phyloP scores from a whole-genome alignment of 2,329 filamentous ascomycete genomes.

The Cladosporium velox region DNA sequence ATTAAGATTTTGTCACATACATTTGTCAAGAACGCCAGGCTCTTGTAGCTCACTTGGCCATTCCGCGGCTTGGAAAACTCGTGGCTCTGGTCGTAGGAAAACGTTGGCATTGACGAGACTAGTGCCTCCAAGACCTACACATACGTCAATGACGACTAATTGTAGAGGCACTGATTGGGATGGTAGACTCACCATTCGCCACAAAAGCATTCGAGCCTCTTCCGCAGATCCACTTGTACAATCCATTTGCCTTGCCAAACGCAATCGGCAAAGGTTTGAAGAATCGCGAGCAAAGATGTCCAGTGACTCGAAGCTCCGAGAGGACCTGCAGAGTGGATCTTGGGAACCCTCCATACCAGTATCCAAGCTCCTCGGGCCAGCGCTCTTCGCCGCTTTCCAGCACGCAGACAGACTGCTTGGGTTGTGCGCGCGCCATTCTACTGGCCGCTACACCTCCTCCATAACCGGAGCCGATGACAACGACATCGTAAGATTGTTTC shows the following conservation, averaged over 20 bases:
- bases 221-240: conserved; percentile 65
- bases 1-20: neutral
- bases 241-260: conserved; percentile 58
- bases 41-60: neutral
- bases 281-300: conserved; percentile 49
- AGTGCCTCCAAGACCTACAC: conserved; percentile 62
- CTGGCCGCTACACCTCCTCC: conserved; percentile 67
- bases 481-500: conserved; percentile 57
- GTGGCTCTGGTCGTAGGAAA: conserved; percentile 61
- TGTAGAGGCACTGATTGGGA: too few species aligned
- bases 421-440: conserved; percentile 59
- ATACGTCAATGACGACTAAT: neutral
- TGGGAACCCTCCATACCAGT: conserved; percentile 48
- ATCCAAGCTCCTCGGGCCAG: conserved; percentile 60
- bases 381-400: conserved; percentile 65
- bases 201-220: conserved; percentile 65
- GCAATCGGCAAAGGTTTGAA: conserved; percentile 46
- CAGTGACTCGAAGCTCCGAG: conserved; percentile 59
- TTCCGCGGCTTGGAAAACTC: conserved; percentile 53
- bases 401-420: conserved; percentile 61
- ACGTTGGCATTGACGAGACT: conserved; percentile 69
- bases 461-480: conserved; percentile 70
- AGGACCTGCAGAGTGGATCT: conserved; percentile 49
- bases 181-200: conserved; percentile 52
- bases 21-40: neutral